Evolutionary conservation across 176 grass and related monocot species (phyloP).

Genomic region (Bolboschoenus planiculmis): DNA sequence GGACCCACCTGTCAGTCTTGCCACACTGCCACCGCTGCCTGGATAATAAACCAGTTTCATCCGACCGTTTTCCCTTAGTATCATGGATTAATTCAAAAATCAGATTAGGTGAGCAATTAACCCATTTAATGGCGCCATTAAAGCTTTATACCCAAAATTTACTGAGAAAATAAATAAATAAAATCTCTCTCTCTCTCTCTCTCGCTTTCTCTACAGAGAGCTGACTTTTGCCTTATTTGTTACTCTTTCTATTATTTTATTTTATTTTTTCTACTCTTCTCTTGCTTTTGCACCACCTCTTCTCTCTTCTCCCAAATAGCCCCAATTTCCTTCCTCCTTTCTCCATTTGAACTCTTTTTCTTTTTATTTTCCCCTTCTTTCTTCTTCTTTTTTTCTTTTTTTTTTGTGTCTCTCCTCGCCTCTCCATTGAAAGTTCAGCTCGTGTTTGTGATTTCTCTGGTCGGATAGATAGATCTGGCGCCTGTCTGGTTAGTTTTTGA

Average conservation of each 20-base stretch:
- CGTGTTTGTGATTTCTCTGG: not conserved
- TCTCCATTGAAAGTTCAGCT: not conserved
- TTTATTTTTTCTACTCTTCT: constrained; percentile 15
- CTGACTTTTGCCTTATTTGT: constrained; percentile 55
- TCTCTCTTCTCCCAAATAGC: not conserved
- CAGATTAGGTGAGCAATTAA: constrained; percentile 20
- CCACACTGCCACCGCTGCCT: not conserved
- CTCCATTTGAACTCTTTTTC: constrained; percentile 17
- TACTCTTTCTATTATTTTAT: constrained; percentile 13
- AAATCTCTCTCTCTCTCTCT: not conserved
- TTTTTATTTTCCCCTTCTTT: constrained; percentile 4
- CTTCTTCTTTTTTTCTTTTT: constrained; percentile 21
- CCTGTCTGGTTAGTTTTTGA: not conserved
- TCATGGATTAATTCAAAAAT: not conserved
- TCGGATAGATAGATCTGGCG: constrained; percentile 4
- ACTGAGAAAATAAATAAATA: not conserved
- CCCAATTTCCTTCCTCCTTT: constrained; percentile 10
- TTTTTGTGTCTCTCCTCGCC: not conserved
- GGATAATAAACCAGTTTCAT: not conserved
- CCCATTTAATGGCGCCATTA: constrained; percentile 30
- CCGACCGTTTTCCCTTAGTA: not conserved
- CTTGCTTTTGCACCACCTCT: constrained; percentile 37
- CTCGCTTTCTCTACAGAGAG: constrained; percentile 21
- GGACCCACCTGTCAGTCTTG: not conserved
- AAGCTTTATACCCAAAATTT: constrained; percentile 8